Base-by-base conservation (phyloP, 2,329 filamentous ascomycete species). In the Alternaria arbusti region DNA sequence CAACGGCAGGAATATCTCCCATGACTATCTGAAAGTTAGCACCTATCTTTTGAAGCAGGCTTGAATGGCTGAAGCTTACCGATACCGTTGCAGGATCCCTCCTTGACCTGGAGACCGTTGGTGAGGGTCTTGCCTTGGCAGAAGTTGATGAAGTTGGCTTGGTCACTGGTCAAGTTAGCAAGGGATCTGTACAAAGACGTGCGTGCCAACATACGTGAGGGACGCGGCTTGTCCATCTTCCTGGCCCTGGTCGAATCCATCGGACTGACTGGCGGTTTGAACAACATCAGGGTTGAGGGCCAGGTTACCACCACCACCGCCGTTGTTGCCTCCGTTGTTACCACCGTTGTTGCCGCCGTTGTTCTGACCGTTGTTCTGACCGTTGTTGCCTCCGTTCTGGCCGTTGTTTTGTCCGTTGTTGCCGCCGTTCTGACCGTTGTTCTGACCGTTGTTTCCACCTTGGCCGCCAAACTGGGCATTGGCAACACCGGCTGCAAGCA, bases 101-200 rank as follows among this genome's bases (percentile, higher is more conserved):
- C 72, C 43, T 79, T 76, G 65, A 81, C 75, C 67, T 88, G 86
- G 6, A 80, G 77, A 65, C 86, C 87, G 66, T 88, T 87, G 64
- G 86, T 88, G 59, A 86, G 70, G 4, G 81, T 83, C 73, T 85
- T 83, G 64, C 85, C 85, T 6, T 79, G 73, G 72, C 87, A 89
- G 77, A 88, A 86, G 79, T 88, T 88, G 82, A 88, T 88, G 76
- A 88, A 88, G 79, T 88, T 88, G 73, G 82, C 82, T 20, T 76
- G 54, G 63, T 86, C 83, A 44, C 83, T 86, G 52, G 12, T 32
- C 30, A 17, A 23, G 30, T 71, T 36, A 71, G 65, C 44, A 55
- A 3, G 26, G 7, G 32, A 6, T 5, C 36, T 17, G 13, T 17
- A 43, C 5, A 17, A 22, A 10, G 13, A 52, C 32, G 13, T 15